A percentile compares a stretch with the other conserved stretches of the same genome.
These are phyloP conservation scores for Coemansia interrupta DNA, from an alignment of 192 early-diverging fungal species.

Conservation along the genomic window DNA sequence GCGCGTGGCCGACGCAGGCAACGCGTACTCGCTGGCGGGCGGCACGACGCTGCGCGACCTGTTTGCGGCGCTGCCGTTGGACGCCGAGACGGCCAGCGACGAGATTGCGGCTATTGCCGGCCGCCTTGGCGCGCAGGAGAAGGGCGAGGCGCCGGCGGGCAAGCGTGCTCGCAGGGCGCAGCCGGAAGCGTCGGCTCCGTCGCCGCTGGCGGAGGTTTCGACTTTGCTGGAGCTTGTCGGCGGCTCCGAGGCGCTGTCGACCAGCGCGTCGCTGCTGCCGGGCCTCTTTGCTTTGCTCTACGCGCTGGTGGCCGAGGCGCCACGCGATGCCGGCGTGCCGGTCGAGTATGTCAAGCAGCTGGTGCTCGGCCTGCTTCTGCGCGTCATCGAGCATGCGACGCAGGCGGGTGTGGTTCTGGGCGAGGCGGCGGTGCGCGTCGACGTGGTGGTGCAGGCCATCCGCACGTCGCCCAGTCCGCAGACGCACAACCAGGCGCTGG, in stretches of 20 bases:
- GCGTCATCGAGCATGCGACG: conserved; percentile 50
- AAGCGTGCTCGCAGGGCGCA: conserved; percentile 23
- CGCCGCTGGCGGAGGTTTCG: conserved; percentile 55
- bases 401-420: conserved; percentile 9
- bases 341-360: conserved; percentile 88
- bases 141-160: conserved; percentile 20
- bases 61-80: conserved; percentile 24
- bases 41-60: conserved; percentile 29
- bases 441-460: conserved; percentile 83
- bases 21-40: conserved; percentile 12
- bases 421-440: conserved; percentile 73
- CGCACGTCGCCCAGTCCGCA: conserved; percentile 88
- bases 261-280: conserved; percentile 57
- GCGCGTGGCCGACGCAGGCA: conserved; percentile 23
- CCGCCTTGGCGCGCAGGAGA: conserved; percentile 12
- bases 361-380: conserved; percentile 64
- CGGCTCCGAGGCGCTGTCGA: conserved; percentile 54
- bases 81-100: conserved; percentile 28
- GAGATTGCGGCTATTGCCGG: conserved; percentile 20
- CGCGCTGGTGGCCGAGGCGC: conserved; percentile 57
- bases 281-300: conserved; percentile 72
- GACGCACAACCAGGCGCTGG: conserved; percentile 85
- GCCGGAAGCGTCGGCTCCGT: conserved; percentile 19
- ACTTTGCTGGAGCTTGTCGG: conserved; percentile 75
- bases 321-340: conserved; percentile 51